Evolutionary conservation across 2,329 filamentous ascomycete species (phyloP), one percentile per base, ranked within the genome.

Genomic region (Kalaharituber pfeilii): DNA sequence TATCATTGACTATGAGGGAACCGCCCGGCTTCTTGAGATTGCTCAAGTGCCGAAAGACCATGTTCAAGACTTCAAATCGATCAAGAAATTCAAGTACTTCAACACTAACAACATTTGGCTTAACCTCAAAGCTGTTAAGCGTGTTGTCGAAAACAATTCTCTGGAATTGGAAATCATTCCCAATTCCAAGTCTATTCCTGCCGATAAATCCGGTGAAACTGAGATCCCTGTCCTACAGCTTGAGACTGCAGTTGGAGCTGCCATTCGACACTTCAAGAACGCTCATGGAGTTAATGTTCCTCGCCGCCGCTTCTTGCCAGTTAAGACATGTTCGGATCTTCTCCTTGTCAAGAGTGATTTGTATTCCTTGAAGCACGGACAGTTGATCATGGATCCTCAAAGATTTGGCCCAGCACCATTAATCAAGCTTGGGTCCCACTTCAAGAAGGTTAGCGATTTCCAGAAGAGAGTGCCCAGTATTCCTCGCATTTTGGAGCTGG

Each of bases 41-140:
- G 91, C 91, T 13, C 91, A 98, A 77, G 91, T 98, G 30, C 91
- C 91, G 72, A 98, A 96, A 81, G 86, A 98, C 77, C 91, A 98
- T 73, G 86, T 91, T 70, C 96, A 98, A 74, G 91, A 98, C 75
- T 98, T 98, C 86, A 98, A 98, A 82, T 95, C 88, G 50, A 98
- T 98, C 78, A 98, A 98, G 83, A 98, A 98, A 79, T 98, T 98
- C 84, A 95, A 94, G 79, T 98, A 98, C 81, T 98, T 98, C 83
- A 98, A 98, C 81, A 98, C 91, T 72, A 98, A 98, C 84, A 98
- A 98, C 80, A 95, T 98, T 73, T 98, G 91, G 91, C 84, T 98
- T 78, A 94, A 94, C 75, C 78, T 95, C 65, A 82, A 86, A 69
- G 91, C 91, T 64, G 84, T 98, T 73, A 96, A 96, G 83, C 88